Evolutionary conservation across 305 asterid genomes (phyloP).

Genomic region (Rubia tinctorum): DNA sequence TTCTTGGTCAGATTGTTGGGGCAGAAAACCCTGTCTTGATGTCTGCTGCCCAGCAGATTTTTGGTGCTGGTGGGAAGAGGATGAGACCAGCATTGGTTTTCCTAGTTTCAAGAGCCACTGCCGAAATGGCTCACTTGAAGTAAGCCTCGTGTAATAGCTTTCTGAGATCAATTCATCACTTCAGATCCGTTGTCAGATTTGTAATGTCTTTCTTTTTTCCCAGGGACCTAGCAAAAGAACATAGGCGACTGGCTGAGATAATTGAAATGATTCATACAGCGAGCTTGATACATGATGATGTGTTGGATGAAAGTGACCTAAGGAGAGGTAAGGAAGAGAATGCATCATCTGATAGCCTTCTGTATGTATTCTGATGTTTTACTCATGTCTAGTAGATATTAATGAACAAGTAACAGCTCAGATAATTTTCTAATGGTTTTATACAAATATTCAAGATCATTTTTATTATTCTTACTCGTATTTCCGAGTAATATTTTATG

Average conservation of each 20-base stretch:
- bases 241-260: constrained; percentile 93
- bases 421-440: not conserved
- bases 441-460: not conserved
- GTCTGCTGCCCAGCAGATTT: constrained; percentile 98
- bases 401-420: not conserved
- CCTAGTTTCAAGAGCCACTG: constrained; percentile 88
- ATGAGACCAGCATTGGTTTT: constrained; percentile 96
- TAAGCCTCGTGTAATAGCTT: constrained; percentile 34
- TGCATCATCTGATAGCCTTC: not conserved
- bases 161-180: not conserved
- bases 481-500: not conserved
- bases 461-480: not conserved
- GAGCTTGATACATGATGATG: constrained; percentile 94
- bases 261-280: constrained; percentile 99
- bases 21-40: constrained; percentile 92
- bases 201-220: constrained; percentile 8
- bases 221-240: constrained; percentile 89
- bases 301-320: constrained; percentile 93
- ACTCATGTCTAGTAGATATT: not conserved
- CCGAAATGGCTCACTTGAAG: constrained; percentile 68
- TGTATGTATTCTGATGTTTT: not conserved
- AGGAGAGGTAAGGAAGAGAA: constrained; percentile 60
- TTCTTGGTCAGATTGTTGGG: constrained; percentile 72
- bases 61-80: constrained; percentile 97
- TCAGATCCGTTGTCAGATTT: constrained; percentile 10